Evolutionary conservation across 192 early-diverging fungal species (phyloP).

Genomic region (Pilobolus umbonatus): DNA sequence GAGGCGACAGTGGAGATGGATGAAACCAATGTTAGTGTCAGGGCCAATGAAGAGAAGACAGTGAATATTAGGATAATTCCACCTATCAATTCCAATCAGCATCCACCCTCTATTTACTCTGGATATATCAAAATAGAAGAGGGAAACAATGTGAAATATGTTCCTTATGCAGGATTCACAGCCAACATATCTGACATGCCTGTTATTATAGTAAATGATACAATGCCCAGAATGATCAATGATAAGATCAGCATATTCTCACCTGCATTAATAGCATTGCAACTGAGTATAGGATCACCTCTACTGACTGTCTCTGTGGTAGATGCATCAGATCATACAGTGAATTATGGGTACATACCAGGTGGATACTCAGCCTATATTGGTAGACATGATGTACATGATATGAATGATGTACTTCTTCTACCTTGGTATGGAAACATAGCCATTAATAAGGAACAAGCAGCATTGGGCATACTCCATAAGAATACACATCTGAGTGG

Average conservation of each 20-base stretch:
- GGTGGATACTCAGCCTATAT: conserved; percentile 16
- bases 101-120: conserved; percentile 42
- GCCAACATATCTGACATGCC: conserved; percentile 8
- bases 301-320: conserved; percentile 14
- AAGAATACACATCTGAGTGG: not conserved
- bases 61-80: conserved; percentile 38
- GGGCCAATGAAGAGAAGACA: conserved; percentile 22
- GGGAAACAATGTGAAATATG: not conserved
- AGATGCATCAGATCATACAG: conserved; percentile 4
- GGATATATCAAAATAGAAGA: conserved; percentile 36
- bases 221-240: conserved; percentile 13
- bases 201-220: conserved; percentile 23
- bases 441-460: conserved; percentile 4
- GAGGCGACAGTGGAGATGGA: conserved; percentile 38
- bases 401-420: conserved; percentile 14
- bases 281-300: conserved; percentile 13
- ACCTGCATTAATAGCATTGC: conserved; percentile 7
- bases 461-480: not conserved
- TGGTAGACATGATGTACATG: conserved; percentile 16
- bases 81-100: conserved; percentile 27
- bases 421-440: conserved; percentile 24
- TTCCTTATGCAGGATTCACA: conserved; percentile 31
- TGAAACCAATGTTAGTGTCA: conserved; percentile 20
- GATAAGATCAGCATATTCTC: not conserved
- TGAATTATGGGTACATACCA: conserved; percentile 15